Evolutionary conservation across 1,139 yeast genomes (phyloP).

Genomic region (Geotrichum carabidarum): DNA sequence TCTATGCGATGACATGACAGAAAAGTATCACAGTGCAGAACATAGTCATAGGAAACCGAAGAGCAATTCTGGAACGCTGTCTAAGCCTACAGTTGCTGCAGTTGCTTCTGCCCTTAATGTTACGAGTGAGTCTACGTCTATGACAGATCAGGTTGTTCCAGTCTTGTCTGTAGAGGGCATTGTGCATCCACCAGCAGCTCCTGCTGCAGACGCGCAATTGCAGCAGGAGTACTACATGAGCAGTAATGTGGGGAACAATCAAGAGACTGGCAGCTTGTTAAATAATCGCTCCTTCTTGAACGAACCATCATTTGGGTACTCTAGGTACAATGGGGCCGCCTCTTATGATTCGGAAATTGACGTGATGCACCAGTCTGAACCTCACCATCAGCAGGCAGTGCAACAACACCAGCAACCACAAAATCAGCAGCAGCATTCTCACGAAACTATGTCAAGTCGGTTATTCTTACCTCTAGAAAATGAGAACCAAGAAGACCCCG

Average conservation of each 20-base stretch:
- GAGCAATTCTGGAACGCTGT: not conserved
- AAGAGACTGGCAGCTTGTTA: not conserved
- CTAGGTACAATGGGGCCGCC: not conserved
- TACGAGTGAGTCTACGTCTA: constrained; percentile 2
- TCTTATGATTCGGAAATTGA: not conserved
- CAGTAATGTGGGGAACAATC: not conserved
- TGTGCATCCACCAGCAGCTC: not conserved
- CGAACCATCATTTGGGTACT: constrained; percentile 6
- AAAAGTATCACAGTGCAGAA: constrained; percentile 15
- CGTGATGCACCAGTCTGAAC: constrained; percentile 8
- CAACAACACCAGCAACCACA: constrained; percentile 14
- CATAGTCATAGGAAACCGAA: not conserved
- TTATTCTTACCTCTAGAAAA: not conserved
- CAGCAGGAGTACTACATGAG: not conserved
- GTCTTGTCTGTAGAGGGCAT: constrained; percentile 13
- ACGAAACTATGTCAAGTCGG: not conserved
- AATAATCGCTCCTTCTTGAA: not conserved
- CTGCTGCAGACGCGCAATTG: not conserved
- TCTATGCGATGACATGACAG: constrained; percentile 54
- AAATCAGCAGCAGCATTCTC: constrained; percentile 1
- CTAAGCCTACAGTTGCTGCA: not conserved
- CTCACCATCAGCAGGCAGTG: constrained; percentile 9
- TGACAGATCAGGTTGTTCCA: constrained; percentile 11
- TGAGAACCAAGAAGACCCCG: not conserved
- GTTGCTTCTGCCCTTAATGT: constrained; percentile 6